These are phyloP conservation scores for Escovopsis sp. DNA, from an alignment of 2,329 filamentous ascomycete genomes.

Conservation along the genomic window DNA sequence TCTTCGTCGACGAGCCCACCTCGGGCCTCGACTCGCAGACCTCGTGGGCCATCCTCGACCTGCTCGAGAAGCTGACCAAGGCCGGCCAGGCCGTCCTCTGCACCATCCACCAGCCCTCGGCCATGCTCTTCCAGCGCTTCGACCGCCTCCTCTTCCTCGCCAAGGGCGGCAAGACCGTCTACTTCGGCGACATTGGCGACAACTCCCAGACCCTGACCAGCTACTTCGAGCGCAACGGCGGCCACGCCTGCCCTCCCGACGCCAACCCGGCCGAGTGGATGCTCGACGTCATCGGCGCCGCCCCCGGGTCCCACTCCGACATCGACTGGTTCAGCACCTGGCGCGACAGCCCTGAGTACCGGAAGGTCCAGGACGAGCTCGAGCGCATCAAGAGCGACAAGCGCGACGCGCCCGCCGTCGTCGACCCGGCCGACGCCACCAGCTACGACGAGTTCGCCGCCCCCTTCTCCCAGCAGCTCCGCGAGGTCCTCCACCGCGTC, in stretches of 20 bases:
- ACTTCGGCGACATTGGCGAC: conserved; percentile 66
- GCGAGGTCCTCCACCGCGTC: conserved; percentile 54
- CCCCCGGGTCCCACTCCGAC: conserved; percentile 47
- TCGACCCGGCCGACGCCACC: conserved; percentile 19
- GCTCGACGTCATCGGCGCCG: conserved; percentile 47
- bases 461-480: conserved; percentile 52
- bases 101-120: conserved; percentile 94
- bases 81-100: conserved; percentile 88
- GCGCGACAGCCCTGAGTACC: conserved; percentile 42
- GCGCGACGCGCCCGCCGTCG: conserved; percentile 13
- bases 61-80: conserved; percentile 80
- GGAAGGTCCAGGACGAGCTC: conserved; percentile 40
- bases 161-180: conserved; percentile 62
- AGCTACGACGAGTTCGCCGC: conserved; percentile 68
- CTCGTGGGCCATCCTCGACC: conserved; percentile 78
- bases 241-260: conserved; percentile 44
- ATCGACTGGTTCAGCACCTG: conserved; percentile 51
- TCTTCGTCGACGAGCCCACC: conserved; percentile 91
- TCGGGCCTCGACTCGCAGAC: conserved; percentile 89
- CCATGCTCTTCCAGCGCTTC: conserved; percentile 86
- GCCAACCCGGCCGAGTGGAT: conserved; percentile 80
- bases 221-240: conserved; percentile 66
- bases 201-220: conserved; percentile 51
- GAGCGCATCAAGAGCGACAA: conserved; percentile 39
- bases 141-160: conserved; percentile 67